These are phyloP conservation scores for Talaromyces albobiverticillius DNA, from an alignment of 2,329 filamentous ascomycete species.

Conservation along the genomic window DNA sequence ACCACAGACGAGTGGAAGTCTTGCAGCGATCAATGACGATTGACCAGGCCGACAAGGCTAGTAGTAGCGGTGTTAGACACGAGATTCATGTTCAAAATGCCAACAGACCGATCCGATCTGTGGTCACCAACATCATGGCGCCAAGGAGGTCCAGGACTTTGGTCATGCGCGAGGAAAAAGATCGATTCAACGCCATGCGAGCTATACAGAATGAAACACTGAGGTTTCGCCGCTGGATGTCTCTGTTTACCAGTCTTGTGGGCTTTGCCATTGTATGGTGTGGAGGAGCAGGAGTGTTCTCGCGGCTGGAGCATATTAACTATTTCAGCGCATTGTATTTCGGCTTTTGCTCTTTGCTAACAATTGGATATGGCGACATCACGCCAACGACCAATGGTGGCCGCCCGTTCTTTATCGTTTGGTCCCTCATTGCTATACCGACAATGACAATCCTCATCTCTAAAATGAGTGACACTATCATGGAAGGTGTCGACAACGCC, in stretches of 20 bases:
- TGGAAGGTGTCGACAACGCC: conserved; percentile 62
- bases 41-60: conserved; percentile 17
- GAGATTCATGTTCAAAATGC: background rate
- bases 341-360: conserved; percentile 76
- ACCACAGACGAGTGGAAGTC: conserved; percentile 53
- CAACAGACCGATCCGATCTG: conserved; percentile 20
- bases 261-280: conserved; percentile 77
- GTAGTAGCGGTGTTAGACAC: background rate
- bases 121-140: conserved; percentile 21
- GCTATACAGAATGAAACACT: conserved; percentile 67
- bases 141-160: conserved; percentile 45
- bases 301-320: conserved; percentile 53
- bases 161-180: conserved; percentile 61
- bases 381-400: conserved; percentile 74
- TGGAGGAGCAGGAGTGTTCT: conserved; percentile 74
- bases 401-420: conserved; percentile 88
- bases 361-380: conserved; percentile 82
- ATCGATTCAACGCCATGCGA: conserved; percentile 78
- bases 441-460: conserved; percentile 85
- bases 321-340: conserved; percentile 88
- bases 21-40: conserved; percentile 52
- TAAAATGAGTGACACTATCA: conserved; percentile 79
- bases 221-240: conserved; percentile 69
- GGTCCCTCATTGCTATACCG: conserved; percentile 80
- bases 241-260: conserved; percentile 64